These are phyloP conservation scores for Quercus cerris DNA, from an alignment of 306 rosid genomes.

Conservation along the genomic window DNA sequence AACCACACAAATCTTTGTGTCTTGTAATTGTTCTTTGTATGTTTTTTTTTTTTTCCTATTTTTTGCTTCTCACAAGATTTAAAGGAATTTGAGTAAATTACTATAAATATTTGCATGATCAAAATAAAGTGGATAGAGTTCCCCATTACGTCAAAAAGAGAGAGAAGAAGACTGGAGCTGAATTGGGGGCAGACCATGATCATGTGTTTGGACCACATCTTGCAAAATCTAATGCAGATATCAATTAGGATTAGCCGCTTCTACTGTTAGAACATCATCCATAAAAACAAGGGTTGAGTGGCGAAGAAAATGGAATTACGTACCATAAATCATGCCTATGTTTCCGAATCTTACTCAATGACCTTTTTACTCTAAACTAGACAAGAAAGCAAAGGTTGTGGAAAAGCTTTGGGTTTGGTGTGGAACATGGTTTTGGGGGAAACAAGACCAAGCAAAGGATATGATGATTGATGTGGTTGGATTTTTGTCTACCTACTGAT, in stretches of 20 bases:
- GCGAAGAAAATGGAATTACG: neutral
- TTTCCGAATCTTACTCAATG: neutral
- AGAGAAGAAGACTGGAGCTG: neutral
- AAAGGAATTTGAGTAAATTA: too few relatives aligned
- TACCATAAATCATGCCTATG: neutral
- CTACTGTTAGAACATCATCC: neutral
- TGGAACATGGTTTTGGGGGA: neutral
- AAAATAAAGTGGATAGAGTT: neutral
- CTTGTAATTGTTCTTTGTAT: too few relatives aligned
- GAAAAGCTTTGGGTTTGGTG: conserved; percentile 15
- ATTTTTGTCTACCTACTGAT: conserved; percentile 10
- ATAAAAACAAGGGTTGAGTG: neutral
- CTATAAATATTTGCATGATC: neutral
- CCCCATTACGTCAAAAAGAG: neutral
- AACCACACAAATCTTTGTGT: too few relatives aligned
- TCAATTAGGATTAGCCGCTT: neutral
- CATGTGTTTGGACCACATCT: conserved; percentile 16
- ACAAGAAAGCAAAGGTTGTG: conserved; percentile 13
- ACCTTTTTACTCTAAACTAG: conserved; percentile 5
- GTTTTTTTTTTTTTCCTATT: too few relatives aligned
- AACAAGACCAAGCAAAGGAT: neutral
- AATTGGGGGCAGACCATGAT: conserved; percentile 18
- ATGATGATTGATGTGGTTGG: conserved; percentile 1
- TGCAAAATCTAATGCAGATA: conserved; percentile 14
- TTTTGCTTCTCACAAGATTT: too few relatives aligned